phyloP scores from a whole-genome alignment of 2,329 filamentous ascomycete species.

The Drechslerella coelobrocha region DNA sequence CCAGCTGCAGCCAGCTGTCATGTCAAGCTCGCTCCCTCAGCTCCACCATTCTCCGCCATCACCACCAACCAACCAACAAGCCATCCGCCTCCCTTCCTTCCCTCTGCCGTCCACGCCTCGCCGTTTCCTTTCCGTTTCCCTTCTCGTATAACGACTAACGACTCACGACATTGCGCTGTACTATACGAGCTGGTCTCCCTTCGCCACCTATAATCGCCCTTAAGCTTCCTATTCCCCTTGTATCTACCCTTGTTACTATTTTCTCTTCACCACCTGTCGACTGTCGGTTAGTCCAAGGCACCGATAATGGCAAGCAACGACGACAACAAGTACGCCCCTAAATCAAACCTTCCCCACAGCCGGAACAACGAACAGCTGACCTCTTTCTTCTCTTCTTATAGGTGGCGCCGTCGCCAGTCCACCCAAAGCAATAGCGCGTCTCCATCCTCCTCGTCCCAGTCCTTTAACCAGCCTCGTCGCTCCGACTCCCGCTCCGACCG shows the following conservation, averaged over 20 bases:
- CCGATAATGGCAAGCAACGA: slow-evolving; percentile 37
- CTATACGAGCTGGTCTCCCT: slow-evolving; percentile 2
- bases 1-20: no score
- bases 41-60: no score
- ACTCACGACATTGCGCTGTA: not conserved
- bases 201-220: not conserved
- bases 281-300: slow-evolving; percentile 6
- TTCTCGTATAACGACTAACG: not conserved
- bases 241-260: not conserved
- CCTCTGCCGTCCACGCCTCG: not conserved
- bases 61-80: no score
- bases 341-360: not conserved
- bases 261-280: not conserved
- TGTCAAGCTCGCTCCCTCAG: no score
- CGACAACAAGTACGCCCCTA: slow-evolving; percentile 38
- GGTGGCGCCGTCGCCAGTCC: slow-evolving; percentile 49
- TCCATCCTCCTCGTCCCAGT: slow-evolving; percentile 31
- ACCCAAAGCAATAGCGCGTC: slow-evolving; percentile 40
- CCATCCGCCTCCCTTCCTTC: not conserved
- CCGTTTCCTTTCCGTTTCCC: not conserved
- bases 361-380: not conserved
- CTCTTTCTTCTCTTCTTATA: slow-evolving; percentile 1
- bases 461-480: slow-evolving; percentile 46
- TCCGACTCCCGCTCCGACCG: slow-evolving; percentile 40
- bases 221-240: not conserved